Evolutionary conservation across 176 grass and related monocot species (phyloP), one percentile per base, ranked within the genome.

Genomic region (Phragmites australis): DNA sequence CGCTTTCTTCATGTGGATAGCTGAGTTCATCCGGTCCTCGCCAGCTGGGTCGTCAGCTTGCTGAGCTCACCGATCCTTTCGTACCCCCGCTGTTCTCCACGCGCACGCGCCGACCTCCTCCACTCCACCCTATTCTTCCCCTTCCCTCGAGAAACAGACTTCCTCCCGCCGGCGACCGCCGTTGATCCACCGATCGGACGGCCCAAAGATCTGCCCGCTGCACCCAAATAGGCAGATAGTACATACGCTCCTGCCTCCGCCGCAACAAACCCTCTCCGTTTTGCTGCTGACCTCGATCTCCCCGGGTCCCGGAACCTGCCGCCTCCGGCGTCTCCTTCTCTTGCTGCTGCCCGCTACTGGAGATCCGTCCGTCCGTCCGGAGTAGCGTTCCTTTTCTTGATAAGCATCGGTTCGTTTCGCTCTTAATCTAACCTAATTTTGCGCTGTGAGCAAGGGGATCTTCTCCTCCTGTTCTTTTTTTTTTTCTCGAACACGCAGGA

Each of bases 131-230:
- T 57, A 25, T 25, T 57, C 9, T 12, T 9, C 9, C 8, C 10
- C 9, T 11, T 50, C 46, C 55, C 9, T 52, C 22, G 12, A 19
- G 46, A 43, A 67, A 79, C 62, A 60, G 30, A 52, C 61, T 30
- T 60, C 15, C 53, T 37, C 31, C 77, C 48, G 61, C 76, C 76
- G 76, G 14, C 76, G 61, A 66, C 31, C 32, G 31, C 60, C n/a
- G 47, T 54, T 41, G 48, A 67, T 79, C 62, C 32, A 2, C 62
- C 77, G 62, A 54, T 80, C 15, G 63, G 22, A 25, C 22, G 63
- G 15, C 48, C 32, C 9, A 12, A 12, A 43, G 5, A 43, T 8
- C 49, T 10, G 8, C 16, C 37, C 15, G 21, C 25, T 23, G 22
- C 31, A 17, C 62, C 22, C 16, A 43, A 42, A 54, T 44, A 55